Conservation (phyloP, 306 rosid genomes). For the Begonia loranthoides region DNA sequence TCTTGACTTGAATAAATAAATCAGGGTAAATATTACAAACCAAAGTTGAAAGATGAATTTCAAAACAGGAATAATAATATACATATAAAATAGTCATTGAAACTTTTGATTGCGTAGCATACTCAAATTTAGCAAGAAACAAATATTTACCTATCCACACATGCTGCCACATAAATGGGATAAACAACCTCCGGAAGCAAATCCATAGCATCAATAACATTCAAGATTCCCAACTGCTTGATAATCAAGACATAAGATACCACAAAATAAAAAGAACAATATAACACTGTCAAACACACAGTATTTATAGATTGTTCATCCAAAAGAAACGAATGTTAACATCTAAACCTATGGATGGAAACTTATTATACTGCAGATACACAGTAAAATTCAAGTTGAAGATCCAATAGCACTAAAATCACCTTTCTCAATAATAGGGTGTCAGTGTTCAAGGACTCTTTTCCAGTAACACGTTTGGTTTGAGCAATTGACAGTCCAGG, state of each 20-base stretch:
- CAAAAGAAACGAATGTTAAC: too few relatives aligned
- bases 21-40: slow-evolving; percentile 11
- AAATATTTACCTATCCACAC: slow-evolving; percentile 58
- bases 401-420: slow-evolving; percentile 1
- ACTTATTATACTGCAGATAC: slow-evolving; percentile 1
- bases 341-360: too few relatives aligned
- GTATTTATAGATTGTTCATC: too few relatives aligned
- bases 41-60: slow-evolving; percentile 17
- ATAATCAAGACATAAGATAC: slow-evolving; percentile 11
- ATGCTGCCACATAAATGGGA: slow-evolving; percentile 67
- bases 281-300: too few relatives aligned
- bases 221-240: slow-evolving; percentile 87
- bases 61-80: slow-evolving; percentile 8
- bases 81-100: slow-evolving; percentile 1
- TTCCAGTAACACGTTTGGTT: slow-evolving; percentile 64
- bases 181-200: slow-evolving; percentile 70
- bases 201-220: slow-evolving; percentile 71
- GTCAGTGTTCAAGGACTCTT: slow-evolving; percentile 45
- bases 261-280: too few relatives aligned
- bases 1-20: slow-evolving; percentile 72
- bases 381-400: slow-evolving; percentile 8
- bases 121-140: slow-evolving; percentile 4
- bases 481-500: slow-evolving; percentile 82
- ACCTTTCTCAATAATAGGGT: slow-evolving; percentile 59
- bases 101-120: slow-evolving; percentile 1